Evolutionary conservation across 768 basidiomycete species (phyloP).

Genomic region (Mycena albidolilacea): DNA sequence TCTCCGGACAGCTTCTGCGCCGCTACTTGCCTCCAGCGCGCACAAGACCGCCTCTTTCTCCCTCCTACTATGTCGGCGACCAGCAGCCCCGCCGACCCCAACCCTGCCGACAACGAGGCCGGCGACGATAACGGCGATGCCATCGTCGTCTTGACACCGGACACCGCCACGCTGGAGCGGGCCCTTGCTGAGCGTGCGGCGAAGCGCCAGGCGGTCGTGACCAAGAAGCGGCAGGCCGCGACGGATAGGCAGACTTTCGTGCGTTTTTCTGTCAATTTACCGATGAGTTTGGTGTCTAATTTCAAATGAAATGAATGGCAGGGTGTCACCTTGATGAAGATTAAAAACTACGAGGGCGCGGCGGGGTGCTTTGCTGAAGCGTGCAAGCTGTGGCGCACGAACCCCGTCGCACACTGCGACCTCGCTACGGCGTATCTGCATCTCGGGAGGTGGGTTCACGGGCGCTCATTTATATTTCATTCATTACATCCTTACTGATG

Average conservation of each 20-base stretch:
- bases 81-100: slow-evolving; percentile 22
- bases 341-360: slow-evolving; percentile 38
- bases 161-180: slow-evolving; percentile 34
- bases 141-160: slow-evolving; percentile 39
- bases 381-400: slow-evolving; percentile 33
- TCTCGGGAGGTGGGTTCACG: slow-evolving; percentile 32
- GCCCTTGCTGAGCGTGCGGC: slow-evolving; percentile 34
- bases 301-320: neutral
- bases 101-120: neutral
- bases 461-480: neutral
- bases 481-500: neutral
- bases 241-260: slow-evolving; percentile 30
- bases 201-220: slow-evolving; percentile 16
- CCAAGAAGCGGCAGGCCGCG: neutral
- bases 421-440: slow-evolving; percentile 40
- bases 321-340: slow-evolving; percentile 38
- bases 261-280: neutral
- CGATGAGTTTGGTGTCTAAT: neutral
- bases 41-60: neutral
- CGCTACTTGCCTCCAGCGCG: neutral
- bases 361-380: slow-evolving; percentile 33
- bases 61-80: slow-evolving; percentile 13
- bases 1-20: neutral
- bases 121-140: slow-evolving; percentile 26
- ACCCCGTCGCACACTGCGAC: slow-evolving; percentile 37